Evolutionary conservation across 495 filamentous ascomycete species (phyloP), one percentile per base, ranked within the genome.

Genomic region (Xylaria acuta): DNA sequence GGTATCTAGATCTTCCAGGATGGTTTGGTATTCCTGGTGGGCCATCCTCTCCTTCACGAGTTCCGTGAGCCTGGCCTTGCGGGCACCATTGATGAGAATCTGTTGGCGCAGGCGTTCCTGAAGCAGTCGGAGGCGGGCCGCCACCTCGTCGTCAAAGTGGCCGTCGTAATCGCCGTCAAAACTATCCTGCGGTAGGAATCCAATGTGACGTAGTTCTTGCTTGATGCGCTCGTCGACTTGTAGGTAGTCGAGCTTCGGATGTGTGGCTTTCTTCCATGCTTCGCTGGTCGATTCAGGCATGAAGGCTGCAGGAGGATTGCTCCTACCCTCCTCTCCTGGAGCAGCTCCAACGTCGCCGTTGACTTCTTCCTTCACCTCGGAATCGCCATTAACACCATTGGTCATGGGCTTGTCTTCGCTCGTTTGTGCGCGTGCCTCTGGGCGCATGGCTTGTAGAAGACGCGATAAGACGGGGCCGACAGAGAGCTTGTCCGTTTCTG

Each of bases 11-110:
- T 98, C 96, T 76, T 99, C 96, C 71, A 95, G 90, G 77, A 99
- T 99, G 73, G 94, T 98, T 75, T 89, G 90, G 82, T 97, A 99
- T 79, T 99, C 96, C 74, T 98, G 96, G 79, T 93, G 88, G 2
- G 96, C 97, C 90, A 98, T 93, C 73, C 93, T 89, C 79, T 97
- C 95, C 74, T 93, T 91, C 3, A 95, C 91, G 25, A 97, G 86
- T 22, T 97, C 93, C 2, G 92, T 88, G 12, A 99, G 87, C 20
- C 95, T 86, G 7, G 92, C 88, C 79, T 98, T 98, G 73, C 93
- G 90, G 0, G 96, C 93, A 59, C 94, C 95, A 82, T 98, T 98
- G 75, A 92, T 80, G 56, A 97, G 89, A 72, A 90, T 90, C 76
- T 93, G 90, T 53, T 93, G 90, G 76, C 92, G 90, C 1, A 99